phyloP scores from a whole-genome alignment of 441 rosid species.

The Corymbia calophylla region DNA sequence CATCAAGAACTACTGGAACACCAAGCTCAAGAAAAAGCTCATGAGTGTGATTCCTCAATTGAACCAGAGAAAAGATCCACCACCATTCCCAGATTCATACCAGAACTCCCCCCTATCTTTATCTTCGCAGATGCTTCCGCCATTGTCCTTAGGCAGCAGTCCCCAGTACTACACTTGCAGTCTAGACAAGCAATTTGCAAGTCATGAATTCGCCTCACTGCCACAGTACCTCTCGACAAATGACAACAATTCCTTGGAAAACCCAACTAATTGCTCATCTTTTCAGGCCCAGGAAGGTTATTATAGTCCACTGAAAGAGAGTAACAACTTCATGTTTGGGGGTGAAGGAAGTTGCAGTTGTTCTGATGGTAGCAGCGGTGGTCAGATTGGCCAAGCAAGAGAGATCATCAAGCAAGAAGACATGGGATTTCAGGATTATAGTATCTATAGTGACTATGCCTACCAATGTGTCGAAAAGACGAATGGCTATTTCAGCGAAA shows the following conservation, averaged over 20 bases:
- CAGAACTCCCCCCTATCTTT: slow-evolving; percentile 19
- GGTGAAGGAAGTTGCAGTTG: slow-evolving; percentile 47
- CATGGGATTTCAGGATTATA: neutral
- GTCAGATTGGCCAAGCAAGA: slow-evolving; percentile 30
- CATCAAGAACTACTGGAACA: slow-evolving; percentile 60
- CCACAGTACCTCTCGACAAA: slow-evolving; percentile 1
- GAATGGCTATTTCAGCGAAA: slow-evolving; percentile 17
- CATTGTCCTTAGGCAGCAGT: slow-evolving; percentile 27
- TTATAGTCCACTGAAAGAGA: slow-evolving; percentile 23
- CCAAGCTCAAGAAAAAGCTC: slow-evolving; percentile 58
- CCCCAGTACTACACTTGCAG: slow-evolving; percentile 4
- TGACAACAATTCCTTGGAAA: slow-evolving; percentile 16
- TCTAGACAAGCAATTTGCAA: slow-evolving; percentile 23
- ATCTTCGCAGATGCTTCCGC: slow-evolving; percentile 18
- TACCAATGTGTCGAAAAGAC: slow-evolving; percentile 20
- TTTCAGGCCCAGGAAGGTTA: slow-evolving; percentile 23
- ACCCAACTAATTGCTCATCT: slow-evolving; percentile 6
- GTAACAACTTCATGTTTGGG: slow-evolving; percentile 39
- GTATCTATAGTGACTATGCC: neutral
- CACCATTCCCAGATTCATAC: slow-evolving; percentile 22
- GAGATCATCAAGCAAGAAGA: slow-evolving; percentile 38
- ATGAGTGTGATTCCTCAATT: slow-evolving; percentile 29
- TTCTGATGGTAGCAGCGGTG: slow-evolving; percentile 41
- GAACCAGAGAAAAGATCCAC: slow-evolving; percentile 25
- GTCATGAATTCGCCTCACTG: slow-evolving; percentile 28